phyloP scores from a whole-genome alignment of 208 protist species.

The Jaenimonas drosophilae region DNA sequence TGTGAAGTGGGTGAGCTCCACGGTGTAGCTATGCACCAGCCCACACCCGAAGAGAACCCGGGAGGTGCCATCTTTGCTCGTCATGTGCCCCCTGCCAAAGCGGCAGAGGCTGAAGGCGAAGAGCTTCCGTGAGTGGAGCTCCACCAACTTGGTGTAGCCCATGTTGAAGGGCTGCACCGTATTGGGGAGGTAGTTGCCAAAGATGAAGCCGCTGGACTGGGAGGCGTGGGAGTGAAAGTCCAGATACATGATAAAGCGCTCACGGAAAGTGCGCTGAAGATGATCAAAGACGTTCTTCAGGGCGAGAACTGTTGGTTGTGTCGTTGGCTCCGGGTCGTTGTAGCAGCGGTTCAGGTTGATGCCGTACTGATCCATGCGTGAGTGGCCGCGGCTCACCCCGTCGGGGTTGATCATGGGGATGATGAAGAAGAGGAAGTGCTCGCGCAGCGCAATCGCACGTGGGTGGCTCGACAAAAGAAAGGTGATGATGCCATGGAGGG shows the following conservation, averaged over 20 bases:
- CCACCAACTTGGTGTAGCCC: conserved; percentile 62
- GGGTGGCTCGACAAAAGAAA: conserved; percentile 69
- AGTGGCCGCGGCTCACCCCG: conserved; percentile 89
- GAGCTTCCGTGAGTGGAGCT: conserved; percentile 53
- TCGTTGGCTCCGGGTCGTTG: conserved; percentile 55
- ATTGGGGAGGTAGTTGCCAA: conserved; percentile 78
- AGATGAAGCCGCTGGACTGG: conserved; percentile 86
- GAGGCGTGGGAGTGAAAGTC: conserved; percentile 93
- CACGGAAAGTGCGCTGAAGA: conserved; percentile 40
- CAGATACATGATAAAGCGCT: conserved; percentile 82
- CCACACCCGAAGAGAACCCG: conserved; percentile 72
- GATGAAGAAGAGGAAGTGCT: conserved; percentile 90
- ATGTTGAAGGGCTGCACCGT: conserved; percentile 83
- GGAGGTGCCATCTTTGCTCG: conserved; percentile 66
- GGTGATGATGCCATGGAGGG: conserved; percentile 84
- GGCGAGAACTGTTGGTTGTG: conserved; percentile 78
- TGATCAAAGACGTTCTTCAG: conserved; percentile 70
- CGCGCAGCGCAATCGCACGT: conserved; percentile 47
- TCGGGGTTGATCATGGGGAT: conserved; percentile 93
- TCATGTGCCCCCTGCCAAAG: conserved; percentile 67
- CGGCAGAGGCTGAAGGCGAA: conserved; percentile 72
- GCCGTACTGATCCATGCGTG: conserved; percentile 82
- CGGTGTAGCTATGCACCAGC: conserved; percentile 79
- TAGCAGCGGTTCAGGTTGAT: conserved; percentile 94
- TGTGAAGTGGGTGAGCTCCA: conserved; percentile 78